phyloP scores from a whole-genome alignment of 2,329 filamentous ascomycete genomes.

The Hirsutella minnesotensis region DNA sequence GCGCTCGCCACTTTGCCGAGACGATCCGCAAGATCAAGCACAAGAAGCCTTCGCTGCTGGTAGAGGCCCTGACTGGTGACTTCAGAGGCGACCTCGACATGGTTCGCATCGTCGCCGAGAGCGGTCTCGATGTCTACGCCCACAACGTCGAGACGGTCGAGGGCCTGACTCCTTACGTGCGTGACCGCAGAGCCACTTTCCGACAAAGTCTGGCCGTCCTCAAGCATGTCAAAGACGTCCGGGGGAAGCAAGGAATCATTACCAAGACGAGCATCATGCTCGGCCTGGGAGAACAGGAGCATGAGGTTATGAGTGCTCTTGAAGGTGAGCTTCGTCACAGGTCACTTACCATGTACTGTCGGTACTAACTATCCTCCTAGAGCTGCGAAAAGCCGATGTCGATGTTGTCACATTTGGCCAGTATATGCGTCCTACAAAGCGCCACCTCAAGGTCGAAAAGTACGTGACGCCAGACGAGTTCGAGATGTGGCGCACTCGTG shows the following conservation, averaged over 20 bases:
- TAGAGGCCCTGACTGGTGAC: slow-evolving; percentile 80
- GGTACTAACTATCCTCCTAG: slow-evolving; percentile 22
- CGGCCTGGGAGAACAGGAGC: slow-evolving; percentile 82
- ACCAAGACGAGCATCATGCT: slow-evolving; percentile 99
- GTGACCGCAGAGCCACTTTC: slow-evolving; percentile 84
- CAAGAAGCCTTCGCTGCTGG: slow-evolving; percentile 64
- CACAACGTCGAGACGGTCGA: slow-evolving; percentile 97
- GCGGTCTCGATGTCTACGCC: slow-evolving; percentile 89
- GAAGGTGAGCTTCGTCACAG: slow-evolving; percentile 39
- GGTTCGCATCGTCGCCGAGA: slow-evolving; percentile 73
- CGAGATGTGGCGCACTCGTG: slow-evolving; percentile 80
- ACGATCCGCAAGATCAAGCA: slow-evolving; percentile 90
- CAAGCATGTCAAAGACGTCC: slow-evolving; percentile 66
- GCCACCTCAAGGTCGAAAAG: slow-evolving; percentile 92
- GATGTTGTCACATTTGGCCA: slow-evolving; percentile 99
- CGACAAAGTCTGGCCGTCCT: slow-evolving; percentile 73
- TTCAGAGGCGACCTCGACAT: slow-evolving; percentile 77
- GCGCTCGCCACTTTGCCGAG: slow-evolving; percentile 81
- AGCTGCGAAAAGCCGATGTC: slow-evolving; percentile 68
- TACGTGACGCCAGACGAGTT: slow-evolving; percentile 89
- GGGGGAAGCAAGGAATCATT: slow-evolving; percentile 58
- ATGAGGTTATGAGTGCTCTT: slow-evolving; percentile 70
- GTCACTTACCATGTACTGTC: no score
- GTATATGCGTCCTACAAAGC: slow-evolving; percentile 98
- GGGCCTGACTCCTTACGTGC: slow-evolving; percentile 75